These are phyloP conservation scores for Rhodotorula sp. DNA, from an alignment of 1,284 basidiomycete species.

Conservation along the genomic window DNA sequence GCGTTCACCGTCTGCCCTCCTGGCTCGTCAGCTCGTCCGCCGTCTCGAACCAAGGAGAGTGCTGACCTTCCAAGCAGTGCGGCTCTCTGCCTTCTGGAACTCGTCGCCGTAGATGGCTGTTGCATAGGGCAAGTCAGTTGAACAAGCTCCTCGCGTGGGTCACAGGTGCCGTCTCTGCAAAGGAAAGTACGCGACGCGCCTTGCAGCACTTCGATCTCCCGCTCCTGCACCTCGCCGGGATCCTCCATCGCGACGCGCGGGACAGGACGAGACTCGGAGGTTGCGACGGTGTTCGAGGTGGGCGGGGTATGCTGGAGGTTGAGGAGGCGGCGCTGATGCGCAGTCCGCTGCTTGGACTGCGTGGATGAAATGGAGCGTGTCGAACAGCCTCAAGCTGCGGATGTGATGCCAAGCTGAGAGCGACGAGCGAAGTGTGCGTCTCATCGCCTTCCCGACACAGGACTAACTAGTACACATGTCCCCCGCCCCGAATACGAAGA, in stretches of 20 bases:
- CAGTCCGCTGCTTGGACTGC: no score
- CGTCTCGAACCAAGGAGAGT: not conserved
- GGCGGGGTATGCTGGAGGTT: no score
- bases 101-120: slow-evolving; percentile 46
- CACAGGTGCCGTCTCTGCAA: no score
- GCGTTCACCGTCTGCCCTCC: slow-evolving; percentile 42
- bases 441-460: no score
- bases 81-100: slow-evolving; percentile 39
- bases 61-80: slow-evolving; percentile 45
- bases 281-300: not conserved
- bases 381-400: no score
- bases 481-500: no score
- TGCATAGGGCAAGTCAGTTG: not conserved
- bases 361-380: no score
- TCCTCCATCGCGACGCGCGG: slow-evolving; percentile 24
- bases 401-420: no score
- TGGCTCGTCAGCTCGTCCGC: not conserved
- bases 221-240: slow-evolving; percentile 41
- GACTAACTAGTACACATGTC: no score
- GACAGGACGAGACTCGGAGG: not conserved
- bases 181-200: slow-evolving; percentile 10
- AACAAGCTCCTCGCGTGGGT: not conserved
- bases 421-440: no score
- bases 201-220: slow-evolving; percentile 44
- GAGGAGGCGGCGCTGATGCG: no score